Evolutionary conservation across 129 eudicot species (phyloP), one percentile per base, ranked within the genome.

Genomic region (Flaveria sonorensis): DNA sequence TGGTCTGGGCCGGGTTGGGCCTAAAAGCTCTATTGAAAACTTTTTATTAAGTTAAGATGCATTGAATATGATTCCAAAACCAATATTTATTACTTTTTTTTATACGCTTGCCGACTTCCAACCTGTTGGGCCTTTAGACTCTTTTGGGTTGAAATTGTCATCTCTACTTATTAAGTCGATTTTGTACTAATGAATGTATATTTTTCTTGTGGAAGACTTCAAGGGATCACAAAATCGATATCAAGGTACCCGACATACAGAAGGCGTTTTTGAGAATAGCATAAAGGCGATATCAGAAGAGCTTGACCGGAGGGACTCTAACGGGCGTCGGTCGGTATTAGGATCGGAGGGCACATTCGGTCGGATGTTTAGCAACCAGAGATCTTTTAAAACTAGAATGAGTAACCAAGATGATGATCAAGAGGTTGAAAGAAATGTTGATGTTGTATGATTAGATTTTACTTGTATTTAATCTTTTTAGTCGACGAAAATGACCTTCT

Each of bases 241-340:
- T 88, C 97, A 10, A 93, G 97, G 75, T 93, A 85, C 76, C 98
- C 97, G 1, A 93, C 98, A 42, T 90, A 81, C 47, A 86, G 91
- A 68, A 92, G 98, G 18, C 98, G 92, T 20, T 90, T n/a, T 90
- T 69, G 98, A 90, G 71, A 71, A 24, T 68, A 85, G 92, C 60
- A 76, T 83, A 23, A 89, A 84, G 82, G 83, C 73, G 12, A 81
- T 93, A 28, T 79, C 85, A 6, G 96, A 91, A 39, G 87, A 87
- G 16, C 88, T 87, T 60, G 88, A 81, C 19, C 79, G 80, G 81
- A 87, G 83, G 77, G 87, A 83, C 63, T 77, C 79, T 13, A 76
- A 43, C 26, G 83, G 81, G n/a, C 76, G 71, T 72, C 73, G 70
- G 63, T 40, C 81, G 2, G 19, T 68, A 15, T 66, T 81, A 20